These are phyloP conservation scores for Scheffersomyces segobiensis DNA, from an alignment of 1,139 yeast species.

Conservation along the genomic window DNA sequence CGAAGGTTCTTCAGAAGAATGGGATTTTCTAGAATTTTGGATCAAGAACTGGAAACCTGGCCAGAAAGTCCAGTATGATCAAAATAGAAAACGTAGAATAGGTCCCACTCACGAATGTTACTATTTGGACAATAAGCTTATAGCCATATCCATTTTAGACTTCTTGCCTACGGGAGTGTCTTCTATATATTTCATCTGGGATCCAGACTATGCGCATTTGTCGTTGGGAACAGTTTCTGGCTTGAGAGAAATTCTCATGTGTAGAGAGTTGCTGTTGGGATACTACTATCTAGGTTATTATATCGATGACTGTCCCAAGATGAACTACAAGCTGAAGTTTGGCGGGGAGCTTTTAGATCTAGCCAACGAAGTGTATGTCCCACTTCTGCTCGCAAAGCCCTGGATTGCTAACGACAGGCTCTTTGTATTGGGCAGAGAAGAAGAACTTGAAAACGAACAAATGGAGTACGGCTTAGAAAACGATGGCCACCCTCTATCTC, in stretches of 20 bases:
- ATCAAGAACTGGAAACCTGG: slow-evolving; percentile 15
- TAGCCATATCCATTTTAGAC: slow-evolving; percentile 80
- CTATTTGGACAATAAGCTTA: slow-evolving; percentile 58
- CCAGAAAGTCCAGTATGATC: neutral
- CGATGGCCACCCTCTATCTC: slow-evolving; percentile 17
- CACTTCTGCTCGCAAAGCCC: slow-evolving; percentile 35
- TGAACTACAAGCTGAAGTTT: slow-evolving; percentile 78
- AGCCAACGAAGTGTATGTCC: slow-evolving; percentile 44
- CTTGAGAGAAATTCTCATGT: slow-evolving; percentile 64
- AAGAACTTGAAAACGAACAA: neutral
- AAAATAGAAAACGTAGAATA: slow-evolving; percentile 13
- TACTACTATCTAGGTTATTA: slow-evolving; percentile 77
- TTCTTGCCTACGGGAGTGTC: slow-evolving; percentile 76
- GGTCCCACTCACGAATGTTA: slow-evolving; percentile 79
- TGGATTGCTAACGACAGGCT: slow-evolving; percentile 41
- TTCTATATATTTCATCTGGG: slow-evolving; percentile 87
- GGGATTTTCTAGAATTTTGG: slow-evolving; percentile 36
- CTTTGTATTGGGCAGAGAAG: slow-evolving; percentile 32
- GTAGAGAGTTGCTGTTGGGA: slow-evolving; percentile 38
- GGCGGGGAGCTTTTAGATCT: slow-evolving; percentile 72
- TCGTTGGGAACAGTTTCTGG: slow-evolving; percentile 82
- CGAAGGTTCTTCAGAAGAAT: slow-evolving; percentile 25
- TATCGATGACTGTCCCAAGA: slow-evolving; percentile 75
- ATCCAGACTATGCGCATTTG: slow-evolving; percentile 70
- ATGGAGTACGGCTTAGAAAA: slow-evolving; percentile 18